Conservation (phyloP, 225 moss, liverwort and hornwort species). For the Asterella californica region DNA sequence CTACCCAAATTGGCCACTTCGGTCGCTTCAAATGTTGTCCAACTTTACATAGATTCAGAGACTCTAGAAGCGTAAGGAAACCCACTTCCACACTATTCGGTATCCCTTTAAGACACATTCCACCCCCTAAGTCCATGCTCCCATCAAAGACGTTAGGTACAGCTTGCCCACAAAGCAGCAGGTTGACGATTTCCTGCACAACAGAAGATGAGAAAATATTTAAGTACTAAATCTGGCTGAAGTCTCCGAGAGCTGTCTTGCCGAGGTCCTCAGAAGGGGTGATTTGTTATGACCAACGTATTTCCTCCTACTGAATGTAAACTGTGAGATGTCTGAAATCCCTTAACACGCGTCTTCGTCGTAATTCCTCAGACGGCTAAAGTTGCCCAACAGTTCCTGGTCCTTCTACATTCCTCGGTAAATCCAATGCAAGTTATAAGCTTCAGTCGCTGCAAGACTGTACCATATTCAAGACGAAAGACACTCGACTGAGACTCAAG, state of each 20-base stretch:
- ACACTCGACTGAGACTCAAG: background rate
- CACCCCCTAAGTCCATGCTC: constrained; percentile 83
- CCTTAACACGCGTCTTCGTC: no score
- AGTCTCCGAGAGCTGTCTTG: background rate
- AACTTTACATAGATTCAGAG: constrained; percentile 90
- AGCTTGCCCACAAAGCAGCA: constrained; percentile 89
- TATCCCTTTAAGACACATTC: constrained; percentile 87
- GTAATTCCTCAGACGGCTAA: no score
- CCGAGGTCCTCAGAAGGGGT: background rate
- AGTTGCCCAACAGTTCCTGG: background rate
- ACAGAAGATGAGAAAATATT: background rate
- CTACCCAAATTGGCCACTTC: constrained; percentile 98
- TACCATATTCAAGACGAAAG: background rate
- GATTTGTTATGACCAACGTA: background rate
- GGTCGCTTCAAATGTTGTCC: constrained; percentile 93
- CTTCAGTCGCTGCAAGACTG: background rate
- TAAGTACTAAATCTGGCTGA: background rate
- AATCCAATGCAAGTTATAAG: background rate
- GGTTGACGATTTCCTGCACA: constrained; percentile 96
- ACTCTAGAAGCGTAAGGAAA: constrained; percentile 88
- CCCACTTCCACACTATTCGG: constrained; percentile 89
- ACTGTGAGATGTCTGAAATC: no score
- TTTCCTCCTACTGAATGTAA: no score
- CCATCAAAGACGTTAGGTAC: constrained; percentile 96
- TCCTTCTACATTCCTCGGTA: background rate